Base-by-base conservation (phyloP, 257 asterid genomes). In the Ehretia macrophylla region DNA sequence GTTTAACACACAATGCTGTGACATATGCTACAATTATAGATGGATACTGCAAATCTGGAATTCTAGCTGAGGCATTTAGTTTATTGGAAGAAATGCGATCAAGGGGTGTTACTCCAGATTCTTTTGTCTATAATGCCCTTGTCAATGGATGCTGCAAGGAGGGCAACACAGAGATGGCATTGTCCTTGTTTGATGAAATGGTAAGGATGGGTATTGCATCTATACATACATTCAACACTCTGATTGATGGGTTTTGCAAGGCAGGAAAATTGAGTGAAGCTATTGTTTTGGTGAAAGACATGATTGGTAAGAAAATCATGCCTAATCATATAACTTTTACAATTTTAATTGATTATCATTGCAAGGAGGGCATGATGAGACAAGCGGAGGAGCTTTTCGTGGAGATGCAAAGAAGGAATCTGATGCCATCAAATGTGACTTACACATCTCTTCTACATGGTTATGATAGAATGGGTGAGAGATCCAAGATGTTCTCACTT, bases 91-190 rank as follows among this genome's bases (percentile, higher is more conserved):
- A 83, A 77, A 90, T 90, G 93, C 66, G 83, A 48, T 58, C 55
- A 35, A 72, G 19, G 74, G 82, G 83, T n/a, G 59, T 89, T 66
- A 70, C 65, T 17, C 90, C 88, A 47, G 95, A 85, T 78, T 74
- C 65, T 66, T 87, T 79, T 51, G 93, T 83, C 32, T 87, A 83
- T 74, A 82, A 71, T 76, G 39, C 90, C 51, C 88, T 89, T 67
- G 75, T 79, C 59, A 78, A 86, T 58, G 97, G 97, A 47, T 89
- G 95, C 66, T 86, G 89, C 70, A 89, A 84, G 75, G 83, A 78
- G 59, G 89, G 85, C 48, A 81, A 79, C 63, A 72, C 69, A 63
- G 86, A 86, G 63, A 85, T 66, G 70, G 97, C 96, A 22, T 62
- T 77, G 62, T 63, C 78, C 60, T 62, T 89, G 58, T 79, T 81